Conservation (phyloP, 2,329 filamentous ascomycete genomes). For the Rhynchosporium secalis region DNA sequence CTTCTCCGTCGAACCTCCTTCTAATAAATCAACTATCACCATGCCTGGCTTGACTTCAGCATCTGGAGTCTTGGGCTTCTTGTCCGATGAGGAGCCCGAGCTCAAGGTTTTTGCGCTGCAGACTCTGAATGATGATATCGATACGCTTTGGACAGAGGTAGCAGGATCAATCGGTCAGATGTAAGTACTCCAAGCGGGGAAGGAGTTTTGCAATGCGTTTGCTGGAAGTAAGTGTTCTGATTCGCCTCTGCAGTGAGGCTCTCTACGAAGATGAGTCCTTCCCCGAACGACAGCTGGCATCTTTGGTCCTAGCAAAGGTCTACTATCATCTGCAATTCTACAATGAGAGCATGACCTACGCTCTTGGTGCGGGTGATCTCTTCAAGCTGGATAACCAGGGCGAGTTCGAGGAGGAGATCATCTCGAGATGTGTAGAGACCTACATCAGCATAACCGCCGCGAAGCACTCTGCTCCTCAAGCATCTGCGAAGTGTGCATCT, state of each 20-base stretch:
- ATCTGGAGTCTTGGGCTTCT: constrained; percentile 90
- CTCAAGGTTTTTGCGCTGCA: constrained; percentile 94
- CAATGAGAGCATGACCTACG: constrained; percentile 99
- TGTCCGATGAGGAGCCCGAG: constrained; percentile 91
- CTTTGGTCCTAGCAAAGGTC: constrained; percentile 92
- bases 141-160: constrained; percentile 96
- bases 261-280: constrained; percentile 97
- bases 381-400: constrained; percentile 89
- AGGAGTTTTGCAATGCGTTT: neutral
- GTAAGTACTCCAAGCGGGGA: constrained; percentile 53
- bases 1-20: neutral
- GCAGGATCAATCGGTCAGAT: constrained; percentile 90
- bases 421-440: constrained; percentile 96
- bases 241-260: constrained; percentile 67
- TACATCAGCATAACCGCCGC: constrained; percentile 79
- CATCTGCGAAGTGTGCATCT: constrained; percentile 50
- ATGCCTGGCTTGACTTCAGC: constrained; percentile 97
- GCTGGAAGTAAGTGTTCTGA: constrained; percentile 23
- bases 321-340: constrained; percentile 99
- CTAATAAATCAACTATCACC: constrained; percentile 14
- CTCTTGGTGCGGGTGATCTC: constrained; percentile 88
- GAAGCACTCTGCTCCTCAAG: constrained; percentile 55
- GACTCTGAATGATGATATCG: constrained; percentile 93
- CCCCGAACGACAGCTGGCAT: constrained; percentile 89
- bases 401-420: constrained; percentile 98